Conservation (phyloP, 495 filamentous ascomycete species). For the Choiromyces venosus region DNA sequence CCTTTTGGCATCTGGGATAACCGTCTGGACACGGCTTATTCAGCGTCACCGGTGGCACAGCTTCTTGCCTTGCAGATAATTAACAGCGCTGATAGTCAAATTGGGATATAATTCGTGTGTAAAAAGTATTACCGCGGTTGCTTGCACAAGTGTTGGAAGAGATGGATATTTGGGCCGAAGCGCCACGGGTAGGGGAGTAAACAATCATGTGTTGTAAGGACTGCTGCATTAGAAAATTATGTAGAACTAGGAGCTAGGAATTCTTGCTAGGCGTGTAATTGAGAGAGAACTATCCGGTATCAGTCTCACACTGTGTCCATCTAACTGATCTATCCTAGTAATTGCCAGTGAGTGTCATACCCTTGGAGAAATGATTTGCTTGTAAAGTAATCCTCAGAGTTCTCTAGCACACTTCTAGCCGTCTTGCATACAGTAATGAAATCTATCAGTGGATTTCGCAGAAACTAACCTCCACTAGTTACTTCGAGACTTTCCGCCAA, state of each 20-base stretch:
- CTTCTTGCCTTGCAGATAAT: not conserved
- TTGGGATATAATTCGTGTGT: not conserved
- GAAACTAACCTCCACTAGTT: not conserved
- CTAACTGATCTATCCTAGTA: not conserved
- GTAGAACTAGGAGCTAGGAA: not conserved
- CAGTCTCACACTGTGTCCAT: not conserved
- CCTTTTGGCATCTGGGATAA: not conserved
- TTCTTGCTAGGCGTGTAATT: not conserved
- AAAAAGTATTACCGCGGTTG: not conserved
- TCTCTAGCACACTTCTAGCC: not conserved
- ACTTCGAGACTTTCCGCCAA: not conserved
- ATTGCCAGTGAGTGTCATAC: not conserved
- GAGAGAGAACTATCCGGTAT: not conserved
- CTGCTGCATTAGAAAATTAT: not conserved
- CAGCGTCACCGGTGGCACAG: not conserved
- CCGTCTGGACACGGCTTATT: no score
- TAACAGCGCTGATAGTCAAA: not conserved
- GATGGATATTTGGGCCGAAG: no score
- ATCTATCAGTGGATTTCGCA: not conserved
- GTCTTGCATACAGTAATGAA: not conserved
- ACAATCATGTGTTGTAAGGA: not conserved
- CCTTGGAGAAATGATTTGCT: not conserved
- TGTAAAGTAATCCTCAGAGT: not conserved
- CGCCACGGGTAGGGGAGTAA: no score
- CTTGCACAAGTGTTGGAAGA: not conserved